phyloP scores from a whole-genome alignment of 371 early-diverging fungal genomes.

The Mortierella sp. region DNA sequence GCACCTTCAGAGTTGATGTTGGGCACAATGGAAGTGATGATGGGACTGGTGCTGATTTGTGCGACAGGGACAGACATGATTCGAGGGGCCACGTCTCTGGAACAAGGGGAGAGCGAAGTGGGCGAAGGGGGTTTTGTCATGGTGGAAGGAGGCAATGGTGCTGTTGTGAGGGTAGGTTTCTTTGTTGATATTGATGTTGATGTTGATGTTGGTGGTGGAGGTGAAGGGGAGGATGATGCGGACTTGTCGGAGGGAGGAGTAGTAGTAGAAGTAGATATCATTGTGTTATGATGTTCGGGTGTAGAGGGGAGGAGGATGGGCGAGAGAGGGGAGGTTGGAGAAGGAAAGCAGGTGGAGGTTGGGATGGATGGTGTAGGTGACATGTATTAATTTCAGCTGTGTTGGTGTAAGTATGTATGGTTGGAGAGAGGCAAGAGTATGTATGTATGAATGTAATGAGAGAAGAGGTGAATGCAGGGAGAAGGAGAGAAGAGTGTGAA shows the following conservation, averaged over 20 bases:
- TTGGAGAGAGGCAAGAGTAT: background rate
- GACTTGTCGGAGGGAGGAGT: background rate
- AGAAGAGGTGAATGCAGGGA: too few relatives aligned
- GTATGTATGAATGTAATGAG: background rate
- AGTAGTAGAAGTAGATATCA: background rate
- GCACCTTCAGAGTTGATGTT: background rate
- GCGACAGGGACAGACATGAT: slow-evolving; percentile 2
- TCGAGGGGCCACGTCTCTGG: background rate
- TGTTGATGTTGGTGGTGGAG: background rate
- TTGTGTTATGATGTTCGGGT: background rate
- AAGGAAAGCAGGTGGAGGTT: background rate
- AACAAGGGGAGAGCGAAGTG: slow-evolving; percentile 11
- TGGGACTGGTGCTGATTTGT: background rate
- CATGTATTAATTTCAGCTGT: background rate
- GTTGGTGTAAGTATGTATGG: background rate
- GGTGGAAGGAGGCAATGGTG: slow-evolving; percentile 5
- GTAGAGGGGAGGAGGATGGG: background rate
- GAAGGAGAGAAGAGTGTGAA: background rate
- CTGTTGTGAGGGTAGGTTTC: background rate
- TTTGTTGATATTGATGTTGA: background rate
- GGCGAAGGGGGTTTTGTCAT: slow-evolving; percentile 12
- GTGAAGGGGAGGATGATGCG: background rate
- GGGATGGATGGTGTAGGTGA: background rate
- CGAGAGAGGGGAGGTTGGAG: slow-evolving; percentile 3
- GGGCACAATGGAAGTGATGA: background rate